phyloP scores from a whole-genome alignment of 2,329 filamentous ascomycete species.

The Paradendryphiella salina region DNA sequence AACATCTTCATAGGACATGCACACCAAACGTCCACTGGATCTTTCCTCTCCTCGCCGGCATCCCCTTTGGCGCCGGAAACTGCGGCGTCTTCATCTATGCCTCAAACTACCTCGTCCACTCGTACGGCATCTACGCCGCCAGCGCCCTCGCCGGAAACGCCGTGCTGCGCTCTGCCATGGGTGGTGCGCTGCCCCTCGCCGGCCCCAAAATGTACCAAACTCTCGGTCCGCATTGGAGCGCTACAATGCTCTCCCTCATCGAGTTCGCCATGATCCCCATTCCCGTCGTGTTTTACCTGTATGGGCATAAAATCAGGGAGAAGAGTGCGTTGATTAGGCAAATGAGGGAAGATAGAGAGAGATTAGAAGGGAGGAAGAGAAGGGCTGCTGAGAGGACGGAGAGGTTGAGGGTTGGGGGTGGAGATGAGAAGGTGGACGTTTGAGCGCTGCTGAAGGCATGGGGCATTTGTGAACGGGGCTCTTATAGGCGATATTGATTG shows the following conservation, averaged over 20 bases:
- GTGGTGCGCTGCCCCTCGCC: conserved; percentile 77
- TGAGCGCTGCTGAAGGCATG: background rate
- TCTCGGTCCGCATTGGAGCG: conserved; percentile 76
- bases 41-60: conserved; percentile 74
- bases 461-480: background rate
- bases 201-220: conserved; percentile 63
- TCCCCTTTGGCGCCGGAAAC: conserved; percentile 79
- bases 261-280: conserved; percentile 77
- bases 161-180: conserved; percentile 71
- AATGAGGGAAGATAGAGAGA: conserved; percentile 52
- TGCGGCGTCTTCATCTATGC: conserved; percentile 80
- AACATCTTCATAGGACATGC: conserved; percentile 42
- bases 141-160: conserved; percentile 79
- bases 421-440: conserved; percentile 19
- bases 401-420: conserved; percentile 30
- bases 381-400: conserved; percentile 48
- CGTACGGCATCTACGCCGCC: conserved; percentile 80
- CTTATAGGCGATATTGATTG: background rate
- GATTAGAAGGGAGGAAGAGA: conserved; percentile 47
- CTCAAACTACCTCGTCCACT: conserved; percentile 75
- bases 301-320: conserved; percentile 60
- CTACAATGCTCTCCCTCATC: conserved; percentile 72
- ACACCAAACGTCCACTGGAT: conserved; percentile 83
- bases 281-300: conserved; percentile 74
- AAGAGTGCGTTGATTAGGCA: conserved; percentile 58